Evolutionary conservation across 192 early-diverging fungal species (phyloP).

Genomic region (Nowakowskiella sp.): DNA sequence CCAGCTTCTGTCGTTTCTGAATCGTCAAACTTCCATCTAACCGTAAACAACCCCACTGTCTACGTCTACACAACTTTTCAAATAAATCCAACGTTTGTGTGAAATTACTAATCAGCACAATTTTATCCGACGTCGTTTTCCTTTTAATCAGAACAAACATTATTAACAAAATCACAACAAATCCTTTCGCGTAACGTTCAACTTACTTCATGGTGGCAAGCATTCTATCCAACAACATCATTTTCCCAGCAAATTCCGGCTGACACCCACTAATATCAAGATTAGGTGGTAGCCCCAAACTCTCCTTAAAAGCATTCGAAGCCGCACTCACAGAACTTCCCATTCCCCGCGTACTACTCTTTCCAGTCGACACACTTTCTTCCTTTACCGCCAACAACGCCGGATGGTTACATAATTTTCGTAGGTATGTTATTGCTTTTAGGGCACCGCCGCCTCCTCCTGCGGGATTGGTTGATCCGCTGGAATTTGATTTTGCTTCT

Average conservation of each 20-base stretch:
- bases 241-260: slow-evolving; percentile 82
- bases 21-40: slow-evolving; percentile 91
- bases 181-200: slow-evolving; percentile 1
- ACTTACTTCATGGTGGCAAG: slow-evolving; percentile 35
- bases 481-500: slow-evolving; percentile 24
- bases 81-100: slow-evolving; percentile 96
- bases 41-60: slow-evolving; percentile 66
- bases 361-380: slow-evolving; percentile 27
- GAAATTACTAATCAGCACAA: slow-evolving; percentile 97
- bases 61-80: slow-evolving; percentile 73
- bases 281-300: slow-evolving; percentile 20
- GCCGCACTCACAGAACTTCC: no score
- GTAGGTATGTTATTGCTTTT: slow-evolving; percentile 81
- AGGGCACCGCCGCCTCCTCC: slow-evolving; percentile 77
- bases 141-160: slow-evolving; percentile 64
- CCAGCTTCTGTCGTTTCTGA: slow-evolving; percentile 87
- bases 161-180: not conserved
- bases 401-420: slow-evolving; percentile 97
- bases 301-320: no score
- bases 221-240: slow-evolving; percentile 49
- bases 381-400: slow-evolving; percentile 65
- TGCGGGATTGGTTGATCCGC: no score
- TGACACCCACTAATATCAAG: slow-evolving; percentile 30
- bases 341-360: no score
- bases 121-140: slow-evolving; percentile 76